Evolutionary conservation across 2,329 filamentous ascomycete genomes (phyloP).

Genomic region (Leptoxyphium fumago): DNA sequence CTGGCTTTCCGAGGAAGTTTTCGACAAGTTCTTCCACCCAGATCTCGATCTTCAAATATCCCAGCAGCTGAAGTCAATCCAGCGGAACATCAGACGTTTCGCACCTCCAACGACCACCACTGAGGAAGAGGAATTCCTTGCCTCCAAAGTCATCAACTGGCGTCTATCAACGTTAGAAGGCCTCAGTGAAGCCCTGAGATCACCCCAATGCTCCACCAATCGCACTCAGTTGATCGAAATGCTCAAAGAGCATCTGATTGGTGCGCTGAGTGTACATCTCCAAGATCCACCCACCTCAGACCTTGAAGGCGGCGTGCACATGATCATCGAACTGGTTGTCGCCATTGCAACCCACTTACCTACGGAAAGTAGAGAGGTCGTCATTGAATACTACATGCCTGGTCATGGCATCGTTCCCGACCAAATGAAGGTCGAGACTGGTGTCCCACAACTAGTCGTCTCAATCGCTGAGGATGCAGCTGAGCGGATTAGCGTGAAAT

Average conservation of each 20-base stretch:
- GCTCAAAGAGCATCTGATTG: conserved; percentile 56
- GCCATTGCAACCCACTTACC: conserved; percentile 76
- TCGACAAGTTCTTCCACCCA: conserved; percentile 86
- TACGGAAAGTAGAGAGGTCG: conserved; percentile 79
- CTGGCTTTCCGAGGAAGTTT: conserved; percentile 84
- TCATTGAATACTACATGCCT: conserved; percentile 71
- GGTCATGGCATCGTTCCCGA: conserved; percentile 54
- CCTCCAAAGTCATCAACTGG: conserved; percentile 82
- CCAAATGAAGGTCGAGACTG: conserved; percentile 71
- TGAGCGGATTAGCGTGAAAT: conserved; percentile 25
- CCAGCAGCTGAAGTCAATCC: conserved; percentile 66
- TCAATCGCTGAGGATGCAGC: conserved; percentile 28
- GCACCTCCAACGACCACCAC: conserved; percentile 59
- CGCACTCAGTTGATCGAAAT: conserved; percentile 40
- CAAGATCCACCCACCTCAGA: conserved; percentile 63
- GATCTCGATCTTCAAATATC: conserved; percentile 65
- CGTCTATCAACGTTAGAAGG: conserved; percentile 86
- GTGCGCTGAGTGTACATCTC: conserved; percentile 57
- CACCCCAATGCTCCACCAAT: conserved; percentile 50
- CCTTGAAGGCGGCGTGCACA: conserved; percentile 73
- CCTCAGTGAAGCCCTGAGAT: conserved; percentile 55
- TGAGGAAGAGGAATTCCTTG: conserved; percentile 80
- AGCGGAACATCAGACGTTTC: conserved; percentile 70
- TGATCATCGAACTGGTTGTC: conserved; percentile 85
- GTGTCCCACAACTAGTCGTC: conserved; percentile 31